phyloP scores from a whole-genome alignment of 2,329 filamentous ascomycete species.

The Ophiostoma ips region DNA sequence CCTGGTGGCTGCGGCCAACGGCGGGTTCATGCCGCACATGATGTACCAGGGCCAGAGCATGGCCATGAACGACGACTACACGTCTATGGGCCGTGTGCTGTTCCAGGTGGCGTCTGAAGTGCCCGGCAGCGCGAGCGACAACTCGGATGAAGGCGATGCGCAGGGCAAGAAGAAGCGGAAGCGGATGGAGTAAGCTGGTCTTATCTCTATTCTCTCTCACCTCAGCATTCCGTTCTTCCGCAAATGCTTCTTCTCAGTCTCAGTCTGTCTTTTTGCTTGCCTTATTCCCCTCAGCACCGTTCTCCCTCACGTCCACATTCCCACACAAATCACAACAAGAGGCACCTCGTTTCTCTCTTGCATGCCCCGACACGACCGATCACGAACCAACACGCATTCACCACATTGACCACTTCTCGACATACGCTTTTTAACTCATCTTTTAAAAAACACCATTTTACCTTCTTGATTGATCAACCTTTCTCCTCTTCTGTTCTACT shows the following conservation, averaged over 20 bases:
- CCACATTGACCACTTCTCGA: not conserved
- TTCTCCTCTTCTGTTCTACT: not conserved
- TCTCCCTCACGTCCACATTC: not conserved
- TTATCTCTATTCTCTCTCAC: not conserved
- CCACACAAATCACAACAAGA: not conserved
- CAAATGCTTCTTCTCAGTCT: not conserved
- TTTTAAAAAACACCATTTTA: constrained; percentile 12
- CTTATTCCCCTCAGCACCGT: not conserved
- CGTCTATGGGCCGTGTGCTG: constrained; percentile 54
- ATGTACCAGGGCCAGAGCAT: constrained; percentile 22
- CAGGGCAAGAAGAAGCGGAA: constrained; percentile 64
- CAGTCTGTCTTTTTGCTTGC: not conserved
- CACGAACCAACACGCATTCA: constrained; percentile 18
- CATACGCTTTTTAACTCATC: not conserved
- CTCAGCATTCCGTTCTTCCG: not conserved
- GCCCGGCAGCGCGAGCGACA: constrained; percentile 49
- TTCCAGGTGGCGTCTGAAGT: constrained; percentile 68
- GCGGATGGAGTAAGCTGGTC: constrained; percentile 44
- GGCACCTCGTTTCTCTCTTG: constrained; percentile 9
- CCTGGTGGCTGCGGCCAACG: constrained; percentile 20
- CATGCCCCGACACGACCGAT: constrained; percentile 25
- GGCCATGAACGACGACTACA: constrained; percentile 11
- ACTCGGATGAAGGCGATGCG: constrained; percentile 37
- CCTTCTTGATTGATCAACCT: constrained; percentile 1
- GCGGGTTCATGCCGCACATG: constrained; percentile 18